Evolutionary conservation across 345 rosid genomes (phyloP).

Genomic region (Syzygium oleosum): DNA sequence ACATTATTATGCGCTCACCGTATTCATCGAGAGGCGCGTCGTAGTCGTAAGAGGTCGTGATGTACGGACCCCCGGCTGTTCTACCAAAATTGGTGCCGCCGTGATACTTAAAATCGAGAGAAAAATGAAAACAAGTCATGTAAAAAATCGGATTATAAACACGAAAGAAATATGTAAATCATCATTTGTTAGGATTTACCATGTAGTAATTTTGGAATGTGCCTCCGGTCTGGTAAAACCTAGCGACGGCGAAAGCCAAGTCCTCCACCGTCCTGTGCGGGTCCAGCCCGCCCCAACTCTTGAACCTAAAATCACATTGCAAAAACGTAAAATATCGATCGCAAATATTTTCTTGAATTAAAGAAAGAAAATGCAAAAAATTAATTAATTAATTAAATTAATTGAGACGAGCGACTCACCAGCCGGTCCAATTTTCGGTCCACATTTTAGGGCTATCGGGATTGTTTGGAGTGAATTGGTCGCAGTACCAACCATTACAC

Average conservation of each 20-base stretch:
- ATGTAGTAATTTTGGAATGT: slow-evolving; percentile 32
- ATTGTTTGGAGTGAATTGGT: slow-evolving; percentile 17
- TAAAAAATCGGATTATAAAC: background rate
- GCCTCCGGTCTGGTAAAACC: slow-evolving; percentile 29
- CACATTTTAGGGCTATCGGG: slow-evolving; percentile 32
- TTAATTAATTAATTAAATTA: background rate
- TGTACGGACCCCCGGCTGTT: slow-evolving; percentile 36
- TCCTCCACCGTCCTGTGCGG: slow-evolving; percentile 32
- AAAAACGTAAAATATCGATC: background rate
- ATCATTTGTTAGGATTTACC: background rate
- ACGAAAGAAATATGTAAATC: background rate
- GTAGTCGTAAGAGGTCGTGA: slow-evolving; percentile 27
- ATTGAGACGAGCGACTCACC: slow-evolving; percentile 6
- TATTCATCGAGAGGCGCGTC: slow-evolving; percentile 44
- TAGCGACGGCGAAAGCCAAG: slow-evolving; percentile 31
- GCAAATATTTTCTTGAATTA: background rate
- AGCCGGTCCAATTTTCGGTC: slow-evolving; percentile 44
- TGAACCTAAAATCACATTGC: slow-evolving; percentile 10
- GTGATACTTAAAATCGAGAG: slow-evolving; percentile 14
- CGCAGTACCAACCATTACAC: slow-evolving; percentile 34
- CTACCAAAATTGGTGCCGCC: slow-evolving; percentile 41
- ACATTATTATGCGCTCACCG: slow-evolving; percentile 8
- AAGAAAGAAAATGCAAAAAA: background rate
- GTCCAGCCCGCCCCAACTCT: slow-evolving; percentile 24
- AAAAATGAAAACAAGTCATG: background rate